These are phyloP conservation scores for Fagopyrum tataricum DNA, from an alignment of 148 eudicot species.

Conservation along the genomic window DNA sequence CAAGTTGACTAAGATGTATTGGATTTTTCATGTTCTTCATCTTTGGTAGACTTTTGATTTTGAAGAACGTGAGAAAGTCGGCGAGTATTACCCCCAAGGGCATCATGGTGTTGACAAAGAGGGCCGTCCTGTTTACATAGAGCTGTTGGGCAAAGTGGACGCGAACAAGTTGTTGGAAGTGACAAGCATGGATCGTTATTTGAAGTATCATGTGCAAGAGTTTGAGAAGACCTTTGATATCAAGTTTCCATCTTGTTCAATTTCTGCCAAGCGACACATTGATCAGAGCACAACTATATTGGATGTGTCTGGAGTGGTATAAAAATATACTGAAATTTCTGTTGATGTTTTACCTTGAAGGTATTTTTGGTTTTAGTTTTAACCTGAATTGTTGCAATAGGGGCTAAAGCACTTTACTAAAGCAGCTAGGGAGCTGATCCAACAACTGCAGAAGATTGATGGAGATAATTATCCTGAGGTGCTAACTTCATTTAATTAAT, in stretches of 20 bases:
- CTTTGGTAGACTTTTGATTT: constrained; percentile 62
- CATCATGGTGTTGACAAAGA: constrained; percentile 90
- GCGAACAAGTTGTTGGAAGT: constrained; percentile 83
- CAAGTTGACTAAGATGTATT: neutral
- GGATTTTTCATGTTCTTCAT: neutral
- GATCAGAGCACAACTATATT: constrained; percentile 86
- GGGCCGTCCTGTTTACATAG: constrained; percentile 86
- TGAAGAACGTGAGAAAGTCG: constrained; percentile 59
- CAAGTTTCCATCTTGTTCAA: constrained; percentile 82
- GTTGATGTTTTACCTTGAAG: neutral
- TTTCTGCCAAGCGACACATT: constrained; percentile 83
- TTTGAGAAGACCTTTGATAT: constrained; percentile 64
- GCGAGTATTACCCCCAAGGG: constrained; percentile 86
- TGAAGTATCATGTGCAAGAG: constrained; percentile 80
- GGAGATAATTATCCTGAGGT: constrained; percentile 97
- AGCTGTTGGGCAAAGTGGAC: constrained; percentile 84
- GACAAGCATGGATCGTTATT: constrained; percentile 75
- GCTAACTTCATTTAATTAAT: neutral
- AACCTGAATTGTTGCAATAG: constrained; percentile 18
- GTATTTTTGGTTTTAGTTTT: neutral
- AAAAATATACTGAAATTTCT: constrained; percentile 19
- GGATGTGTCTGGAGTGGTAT: constrained; percentile 92
- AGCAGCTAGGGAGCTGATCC: constrained; percentile 71
- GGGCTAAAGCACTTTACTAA: constrained; percentile 81
- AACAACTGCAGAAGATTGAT: constrained; percentile 79